Evolutionary conservation across 306 rosid genomes (phyloP).

Genomic region (Begonia fuchsioides): DNA sequence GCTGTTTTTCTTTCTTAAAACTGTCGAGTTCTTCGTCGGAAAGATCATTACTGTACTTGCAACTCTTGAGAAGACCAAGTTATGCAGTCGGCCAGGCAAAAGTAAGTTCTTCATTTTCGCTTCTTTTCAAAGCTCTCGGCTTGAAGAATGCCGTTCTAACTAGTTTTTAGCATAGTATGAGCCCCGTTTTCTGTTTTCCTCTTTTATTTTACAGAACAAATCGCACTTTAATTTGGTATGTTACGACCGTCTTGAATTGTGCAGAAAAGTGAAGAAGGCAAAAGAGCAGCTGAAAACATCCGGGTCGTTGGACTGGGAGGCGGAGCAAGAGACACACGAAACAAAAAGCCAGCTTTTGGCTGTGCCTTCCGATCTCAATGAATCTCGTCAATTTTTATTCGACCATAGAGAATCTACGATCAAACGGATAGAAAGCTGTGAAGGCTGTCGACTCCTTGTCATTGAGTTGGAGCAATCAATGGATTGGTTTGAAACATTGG

Average conservation of each 20-base stretch:
- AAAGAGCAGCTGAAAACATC: conserved; percentile 54
- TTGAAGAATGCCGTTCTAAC: background rate
- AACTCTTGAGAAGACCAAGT: conserved; percentile 3
- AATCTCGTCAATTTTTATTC: conserved; percentile 47
- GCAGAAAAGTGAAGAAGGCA: conserved; percentile 39
- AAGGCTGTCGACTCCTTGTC: conserved; percentile 20
- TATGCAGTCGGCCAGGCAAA: conserved; percentile 71
- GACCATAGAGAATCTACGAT: conserved; percentile 34
- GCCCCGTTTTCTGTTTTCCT: too few relatives aligned
- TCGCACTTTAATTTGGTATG: too few relatives aligned
- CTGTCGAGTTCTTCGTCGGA: conserved; percentile 11
- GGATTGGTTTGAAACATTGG: conserved; percentile 41
- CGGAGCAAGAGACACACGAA: conserved; percentile 61
- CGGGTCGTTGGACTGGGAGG: conserved; percentile 46
- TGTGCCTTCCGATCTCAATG: conserved; percentile 51
- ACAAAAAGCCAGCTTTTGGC: conserved; percentile 37
- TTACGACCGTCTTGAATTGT: too few relatives aligned
- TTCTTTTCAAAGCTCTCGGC: too few relatives aligned
- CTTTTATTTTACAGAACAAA: too few relatives aligned
- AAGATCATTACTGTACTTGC: conserved; percentile 4
- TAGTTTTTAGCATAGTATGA: too few relatives aligned
- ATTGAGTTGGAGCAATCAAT: conserved; percentile 66
- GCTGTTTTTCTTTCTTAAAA: too few relatives aligned
- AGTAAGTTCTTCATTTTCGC: conserved; percentile 25
- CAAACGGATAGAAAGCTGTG: conserved; percentile 26